These are phyloP conservation scores for Tausonia pullulans DNA, from an alignment of 1,284 basidiomycete genomes.

Conservation along the genomic window DNA sequence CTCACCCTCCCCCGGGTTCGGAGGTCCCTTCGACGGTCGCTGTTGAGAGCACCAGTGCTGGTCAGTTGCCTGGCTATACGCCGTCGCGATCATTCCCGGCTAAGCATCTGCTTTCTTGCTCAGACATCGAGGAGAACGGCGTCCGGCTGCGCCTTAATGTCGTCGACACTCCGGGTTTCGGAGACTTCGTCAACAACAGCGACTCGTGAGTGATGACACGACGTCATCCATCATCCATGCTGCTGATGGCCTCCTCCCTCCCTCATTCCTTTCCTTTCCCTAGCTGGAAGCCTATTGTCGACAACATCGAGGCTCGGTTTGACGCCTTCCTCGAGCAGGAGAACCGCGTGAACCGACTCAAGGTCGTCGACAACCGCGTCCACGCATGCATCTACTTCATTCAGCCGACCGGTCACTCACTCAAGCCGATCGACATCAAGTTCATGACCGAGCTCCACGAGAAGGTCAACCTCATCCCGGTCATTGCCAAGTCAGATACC, in stretches of 20 bases:
- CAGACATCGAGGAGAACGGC: slow-evolving; percentile 95
- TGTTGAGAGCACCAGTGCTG: slow-evolving; percentile 92
- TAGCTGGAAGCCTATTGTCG: slow-evolving; percentile 94
- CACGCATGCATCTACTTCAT: slow-evolving; percentile 87
- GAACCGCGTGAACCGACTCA: slow-evolving; percentile 74
- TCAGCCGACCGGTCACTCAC: slow-evolving; percentile 88
- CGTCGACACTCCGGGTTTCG: slow-evolving; percentile 92
- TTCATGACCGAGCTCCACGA: slow-evolving; percentile 93
- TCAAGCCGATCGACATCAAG: slow-evolving; percentile 93
- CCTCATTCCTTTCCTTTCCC: background rate
- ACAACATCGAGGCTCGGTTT: slow-evolving; percentile 92
- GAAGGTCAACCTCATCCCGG: slow-evolving; percentile 91
- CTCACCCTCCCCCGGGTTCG: slow-evolving; percentile 59
- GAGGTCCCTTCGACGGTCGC: slow-evolving; percentile 85
- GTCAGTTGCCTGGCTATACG: slow-evolving; percentile 40
- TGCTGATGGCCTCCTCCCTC: background rate
- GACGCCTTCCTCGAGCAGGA: slow-evolving; percentile 95
- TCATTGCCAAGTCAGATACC: slow-evolving; percentile 94
- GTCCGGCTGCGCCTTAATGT: slow-evolving; percentile 91
- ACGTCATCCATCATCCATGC: too few relatives aligned
- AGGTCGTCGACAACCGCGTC: slow-evolving; percentile 38
- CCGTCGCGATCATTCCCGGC: background rate
- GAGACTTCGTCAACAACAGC: slow-evolving; percentile 96
- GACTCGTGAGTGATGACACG: slow-evolving; percentile 53
- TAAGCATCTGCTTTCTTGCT: slow-evolving; percentile 1